Evolutionary conservation across 306 rosid genomes (phyloP), one percentile per base, ranked within the genome.

Genomic region (Trifolium dubium): DNA sequence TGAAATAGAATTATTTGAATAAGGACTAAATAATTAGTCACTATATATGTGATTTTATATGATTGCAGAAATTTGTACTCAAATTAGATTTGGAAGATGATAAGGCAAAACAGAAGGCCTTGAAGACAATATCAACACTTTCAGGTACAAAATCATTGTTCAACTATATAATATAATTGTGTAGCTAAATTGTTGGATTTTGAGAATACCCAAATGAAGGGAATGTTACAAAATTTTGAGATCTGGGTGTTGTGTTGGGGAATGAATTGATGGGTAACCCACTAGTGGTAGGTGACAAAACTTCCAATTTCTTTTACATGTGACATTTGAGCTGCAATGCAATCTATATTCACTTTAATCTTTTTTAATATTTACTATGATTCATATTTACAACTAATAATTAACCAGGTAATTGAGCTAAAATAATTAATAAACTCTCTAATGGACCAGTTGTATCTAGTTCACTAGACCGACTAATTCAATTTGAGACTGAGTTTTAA

Each of bases 71-170:
- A 72, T 51, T 87, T 66, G 87, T 94, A 32, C 81, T 94, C 77
- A 88, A 82, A 78, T 76, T 94, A 79, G 96, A 87, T 79, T 83
- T 94, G 82, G 85, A 75, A 14, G 96, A 92, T 82, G 92, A 77
- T 83, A 88, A 74, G 80, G 95, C 92, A 61, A 94, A 94, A 76
- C 97, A 92, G 81, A 94, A 90, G 87, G 99, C 99, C 68, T 62
- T 94, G 87, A 94, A 84, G 83, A 87, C 89, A 1, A 89, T 92
- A 10, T 89, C 99, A 51, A 72, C 93, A 76, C 95, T 94, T 83
- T 80, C 96, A 79, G 99, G 99, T 92, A 75, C 61, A 32, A 55
- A 67, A 75, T 81, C 62, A 61, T 73, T 43, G 67, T 75, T 73
- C 64, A 69, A 6, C 28, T 17, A 29, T 15, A 29, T 56, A 55